Conservation (phyloP, 78 protist species). For the Cavenderia fasciculata region DNA sequence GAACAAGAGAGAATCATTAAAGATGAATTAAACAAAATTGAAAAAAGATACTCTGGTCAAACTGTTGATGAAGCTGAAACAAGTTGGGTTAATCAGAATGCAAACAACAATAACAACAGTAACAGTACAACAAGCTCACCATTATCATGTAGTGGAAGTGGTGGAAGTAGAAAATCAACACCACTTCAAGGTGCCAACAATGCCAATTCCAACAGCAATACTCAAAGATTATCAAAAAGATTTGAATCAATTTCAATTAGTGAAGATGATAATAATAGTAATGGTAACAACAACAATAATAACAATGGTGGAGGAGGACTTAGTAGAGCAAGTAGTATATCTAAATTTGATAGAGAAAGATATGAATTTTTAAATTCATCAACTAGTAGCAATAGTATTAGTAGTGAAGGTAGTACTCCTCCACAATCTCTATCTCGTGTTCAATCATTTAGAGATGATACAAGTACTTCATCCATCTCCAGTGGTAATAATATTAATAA, state of each 20-base stretch:
- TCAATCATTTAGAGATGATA: no score
- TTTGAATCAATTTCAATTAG: constrained; percentile 15
- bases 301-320: background rate
- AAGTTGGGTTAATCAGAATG: background rate
- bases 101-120: background rate
- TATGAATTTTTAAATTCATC: background rate
- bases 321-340: background rate
- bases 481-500: background rate
- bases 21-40: constrained; percentile 43
- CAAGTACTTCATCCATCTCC: background rate
- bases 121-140: background rate
- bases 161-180: no score
- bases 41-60: constrained; percentile 18
- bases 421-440: no score
- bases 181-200: background rate
- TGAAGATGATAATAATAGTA: no score
- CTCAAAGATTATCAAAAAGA: constrained; percentile 65
- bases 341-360: background rate
- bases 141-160: no score
- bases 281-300: background rate
- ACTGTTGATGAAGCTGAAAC: constrained; percentile 2
- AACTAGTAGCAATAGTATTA: background rate
- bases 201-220: no score
- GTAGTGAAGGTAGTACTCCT: no score
- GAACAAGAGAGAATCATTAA: constrained; percentile 59